A percentile compares a stretch with the other conserved stretches of the same genome.
Conservation (phyloP, 495 filamentous ascomycete genomes). For the Entonaema liquescens region DNA sequence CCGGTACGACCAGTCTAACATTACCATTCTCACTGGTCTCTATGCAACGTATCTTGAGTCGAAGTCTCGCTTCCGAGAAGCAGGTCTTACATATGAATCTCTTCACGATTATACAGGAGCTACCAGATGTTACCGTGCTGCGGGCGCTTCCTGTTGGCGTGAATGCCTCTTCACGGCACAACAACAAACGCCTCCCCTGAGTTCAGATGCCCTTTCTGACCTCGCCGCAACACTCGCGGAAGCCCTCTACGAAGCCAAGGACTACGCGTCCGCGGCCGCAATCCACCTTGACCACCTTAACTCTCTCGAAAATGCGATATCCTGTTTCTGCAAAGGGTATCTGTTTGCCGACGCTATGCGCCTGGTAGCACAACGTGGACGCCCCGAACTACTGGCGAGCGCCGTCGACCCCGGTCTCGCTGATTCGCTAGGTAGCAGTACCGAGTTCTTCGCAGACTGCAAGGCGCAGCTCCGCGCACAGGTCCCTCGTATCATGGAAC, state of each 20-base stretch:
- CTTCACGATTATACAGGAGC: conserved; percentile 76
- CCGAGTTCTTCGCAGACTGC: conserved; percentile 92
- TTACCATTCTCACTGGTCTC: conserved; percentile 68
- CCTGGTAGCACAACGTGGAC: conserved; percentile 58
- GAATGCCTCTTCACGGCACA: conserved; percentile 85
- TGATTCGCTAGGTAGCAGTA: conserved; percentile 78
- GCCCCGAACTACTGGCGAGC: conserved; percentile 57
- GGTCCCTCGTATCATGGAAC: conserved; percentile 81
- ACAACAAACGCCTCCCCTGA: conserved; percentile 63
- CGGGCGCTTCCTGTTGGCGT: conserved; percentile 79
- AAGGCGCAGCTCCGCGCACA: conserved; percentile 83
- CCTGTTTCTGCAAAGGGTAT: conserved; percentile 81
- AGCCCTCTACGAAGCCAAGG: conserved; percentile 78
- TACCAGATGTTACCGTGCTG: conserved; percentile 78
- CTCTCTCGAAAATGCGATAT: conserved; percentile 71
- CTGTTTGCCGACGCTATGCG: conserved; percentile 86
- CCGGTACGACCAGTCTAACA: conserved; percentile 72
- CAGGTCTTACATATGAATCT: conserved; percentile 87
- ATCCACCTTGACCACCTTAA: conserved; percentile 83
- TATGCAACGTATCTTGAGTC: conserved; percentile 82
- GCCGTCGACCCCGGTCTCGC: conserved; percentile 78
- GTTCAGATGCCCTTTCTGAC: conserved; percentile 62
- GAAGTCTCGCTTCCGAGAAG: conserved; percentile 80
- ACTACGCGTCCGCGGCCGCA: conserved; percentile 79
- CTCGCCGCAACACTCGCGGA: conserved; percentile 76